phyloP scores from a whole-genome alignment of 805 yeast species.

The Yamadazyma kitorensis region DNA sequence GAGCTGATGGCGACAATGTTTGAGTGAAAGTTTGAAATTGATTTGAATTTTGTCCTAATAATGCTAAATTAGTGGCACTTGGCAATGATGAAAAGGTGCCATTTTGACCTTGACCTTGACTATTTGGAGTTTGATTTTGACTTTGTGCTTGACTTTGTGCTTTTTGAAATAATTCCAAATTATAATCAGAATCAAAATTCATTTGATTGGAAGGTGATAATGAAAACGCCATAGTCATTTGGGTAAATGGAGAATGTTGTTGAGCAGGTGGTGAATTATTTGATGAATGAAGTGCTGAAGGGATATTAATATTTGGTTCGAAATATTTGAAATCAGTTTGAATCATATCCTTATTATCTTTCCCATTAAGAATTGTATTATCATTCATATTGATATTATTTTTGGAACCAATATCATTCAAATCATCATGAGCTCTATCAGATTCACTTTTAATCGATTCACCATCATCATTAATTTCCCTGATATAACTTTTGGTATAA shows the following conservation, averaged over 20 bases:
- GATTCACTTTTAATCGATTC: constrained; percentile 6
- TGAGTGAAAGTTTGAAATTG: constrained; percentile 13
- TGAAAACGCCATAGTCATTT: constrained; percentile 18
- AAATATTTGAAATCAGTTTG: constrained; percentile 5
- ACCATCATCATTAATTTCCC: constrained; percentile 16
- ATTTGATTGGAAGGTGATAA: too few species aligned
- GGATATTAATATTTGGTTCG: constrained; percentile 8
- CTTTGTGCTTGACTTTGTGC: not conserved
- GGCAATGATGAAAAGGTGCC: too few species aligned
- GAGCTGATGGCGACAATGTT: constrained; percentile 14
- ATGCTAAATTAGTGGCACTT: too few species aligned
- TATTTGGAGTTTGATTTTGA: too few species aligned
- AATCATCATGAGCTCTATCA: constrained; percentile 1
- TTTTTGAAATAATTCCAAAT: too few species aligned
- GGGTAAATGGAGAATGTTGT: constrained; percentile 16
- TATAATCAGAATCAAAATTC: too few species aligned
- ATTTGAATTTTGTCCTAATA: too few species aligned
- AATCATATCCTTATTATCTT: not conserved
- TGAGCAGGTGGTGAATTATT: constrained; percentile 3
- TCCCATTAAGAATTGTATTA: not conserved
- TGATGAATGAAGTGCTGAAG: constrained; percentile 9
- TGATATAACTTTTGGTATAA: constrained; percentile 12
- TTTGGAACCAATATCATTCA: not conserved
- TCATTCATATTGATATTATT: not conserved
- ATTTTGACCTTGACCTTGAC: too few species aligned